A percentile compares a stretch with the other conserved stretches of the same genome.
These are phyloP conservation scores for Pouteria campechiana DNA, from an alignment of 179 eudicot genomes.

Conservation along the genomic window DNA sequence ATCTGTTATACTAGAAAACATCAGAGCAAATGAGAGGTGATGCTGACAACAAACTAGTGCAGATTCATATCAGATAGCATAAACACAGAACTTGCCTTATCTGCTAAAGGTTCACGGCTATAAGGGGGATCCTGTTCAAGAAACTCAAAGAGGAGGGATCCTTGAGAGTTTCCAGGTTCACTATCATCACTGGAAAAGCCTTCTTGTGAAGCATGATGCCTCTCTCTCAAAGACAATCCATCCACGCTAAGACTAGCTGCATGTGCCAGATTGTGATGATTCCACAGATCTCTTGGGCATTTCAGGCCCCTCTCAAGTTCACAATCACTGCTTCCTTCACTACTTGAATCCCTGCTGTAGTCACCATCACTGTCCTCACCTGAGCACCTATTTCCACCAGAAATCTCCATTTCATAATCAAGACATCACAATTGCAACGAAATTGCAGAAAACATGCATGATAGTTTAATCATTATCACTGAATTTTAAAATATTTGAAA, in stretches of 20 bases:
- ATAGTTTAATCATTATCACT: too few species aligned
- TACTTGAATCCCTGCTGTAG: constrained; percentile 62
- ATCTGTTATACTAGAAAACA: constrained; percentile 27
- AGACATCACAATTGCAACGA: too few species aligned
- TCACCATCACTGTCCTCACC: constrained; percentile 81
- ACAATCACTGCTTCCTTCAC: constrained; percentile 81
- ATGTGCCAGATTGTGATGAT: constrained; percentile 14
- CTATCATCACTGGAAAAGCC: constrained; percentile 83
- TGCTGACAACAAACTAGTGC: neutral
- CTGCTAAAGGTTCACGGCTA: constrained; percentile 73
- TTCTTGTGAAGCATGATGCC: constrained; percentile 32
- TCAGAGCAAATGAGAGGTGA: neutral
- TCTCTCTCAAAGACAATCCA: constrained; percentile 24
- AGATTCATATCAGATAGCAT: constrained; percentile 1
- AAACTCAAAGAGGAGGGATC: constrained; percentile 56
- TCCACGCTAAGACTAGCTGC: constrained; percentile 27
- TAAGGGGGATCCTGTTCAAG: constrained; percentile 60
- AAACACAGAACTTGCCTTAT: constrained; percentile 41
- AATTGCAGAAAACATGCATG: too few species aligned
- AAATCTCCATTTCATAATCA: too few species aligned
- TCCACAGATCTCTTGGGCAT: constrained; percentile 20
- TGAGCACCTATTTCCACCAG: constrained; percentile 34
- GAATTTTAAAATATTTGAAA: too few species aligned
- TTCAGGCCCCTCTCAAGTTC: constrained; percentile 52
- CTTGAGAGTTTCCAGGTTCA: constrained; percentile 47